Evolutionary conservation across 305 asterid species (phyloP).

Genomic region (Solanum chacoense): DNA sequence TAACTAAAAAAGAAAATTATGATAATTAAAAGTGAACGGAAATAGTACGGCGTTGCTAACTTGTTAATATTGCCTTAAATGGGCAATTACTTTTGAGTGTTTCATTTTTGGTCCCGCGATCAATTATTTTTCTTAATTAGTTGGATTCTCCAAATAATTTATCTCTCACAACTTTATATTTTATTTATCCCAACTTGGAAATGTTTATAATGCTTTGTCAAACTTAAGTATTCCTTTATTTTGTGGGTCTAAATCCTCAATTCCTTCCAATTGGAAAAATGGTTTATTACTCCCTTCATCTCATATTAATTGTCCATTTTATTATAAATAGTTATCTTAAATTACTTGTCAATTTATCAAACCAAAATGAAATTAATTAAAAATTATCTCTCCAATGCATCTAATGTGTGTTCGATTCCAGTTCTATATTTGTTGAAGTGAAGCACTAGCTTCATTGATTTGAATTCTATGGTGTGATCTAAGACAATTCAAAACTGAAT

Average conservation of each 20-base stretch:
- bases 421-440: neutral
- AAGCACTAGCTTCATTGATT: neutral
- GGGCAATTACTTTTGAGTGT: neutral
- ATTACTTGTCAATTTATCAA: no score
- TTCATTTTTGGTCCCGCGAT: neutral
- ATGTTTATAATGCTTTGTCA: neutral
- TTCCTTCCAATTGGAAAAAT: neutral
- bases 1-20: no score
- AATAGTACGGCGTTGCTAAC: neutral
- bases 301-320: no score
- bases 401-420: neutral
- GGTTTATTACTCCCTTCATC: neutral
- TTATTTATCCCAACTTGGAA: neutral
- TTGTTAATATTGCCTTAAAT: neutral
- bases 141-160: neutral
- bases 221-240: neutral
- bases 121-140: neutral
- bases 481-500: neutral
- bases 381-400: neutral
- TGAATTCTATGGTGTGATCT: neutral
- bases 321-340: no score
- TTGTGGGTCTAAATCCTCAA: neutral
- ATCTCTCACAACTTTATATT: neutral
- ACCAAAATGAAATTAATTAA: no score
- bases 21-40: no score